phyloP scores from a whole-genome alignment of 2,329 filamentous ascomycete genomes.

The Dendryphion nanum region DNA sequence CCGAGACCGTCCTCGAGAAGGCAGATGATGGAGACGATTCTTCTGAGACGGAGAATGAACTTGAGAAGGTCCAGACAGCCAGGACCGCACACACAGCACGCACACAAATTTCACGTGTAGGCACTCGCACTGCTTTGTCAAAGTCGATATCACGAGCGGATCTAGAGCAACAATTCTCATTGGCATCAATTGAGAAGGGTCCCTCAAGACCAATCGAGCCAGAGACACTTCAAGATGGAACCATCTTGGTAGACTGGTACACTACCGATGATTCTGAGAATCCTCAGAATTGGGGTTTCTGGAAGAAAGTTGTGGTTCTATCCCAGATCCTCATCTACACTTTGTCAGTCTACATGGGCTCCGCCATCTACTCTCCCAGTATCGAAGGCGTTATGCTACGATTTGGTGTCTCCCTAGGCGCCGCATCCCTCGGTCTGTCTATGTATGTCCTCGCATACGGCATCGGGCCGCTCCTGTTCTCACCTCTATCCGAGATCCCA shows the following conservation, averaged over 20 bases:
- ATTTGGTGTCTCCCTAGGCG: conserved; percentile 54
- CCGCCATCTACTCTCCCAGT: conserved; percentile 51
- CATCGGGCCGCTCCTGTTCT: conserved; percentile 63
- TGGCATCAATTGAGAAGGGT: conserved; percentile 34
- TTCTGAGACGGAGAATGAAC: conserved; percentile 16
- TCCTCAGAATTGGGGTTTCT: conserved; percentile 40
- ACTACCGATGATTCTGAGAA: conserved; percentile 40
- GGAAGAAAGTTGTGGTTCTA: conserved; percentile 37
- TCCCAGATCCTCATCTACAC: conserved; percentile 57
- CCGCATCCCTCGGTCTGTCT: conserved; percentile 58
- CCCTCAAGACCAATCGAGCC: conserved; percentile 37
- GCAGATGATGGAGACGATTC: conserved; percentile 13
- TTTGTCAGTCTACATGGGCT: conserved; percentile 57
- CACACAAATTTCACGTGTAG: conserved; percentile 34
- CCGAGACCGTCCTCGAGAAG: conserved; percentile 25
- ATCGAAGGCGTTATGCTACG: conserved; percentile 49
- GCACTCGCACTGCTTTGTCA: conserved; percentile 37
- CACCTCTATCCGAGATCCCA: conserved; percentile 66
- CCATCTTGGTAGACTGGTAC: conserved; percentile 46
- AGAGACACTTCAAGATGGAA: conserved; percentile 35
- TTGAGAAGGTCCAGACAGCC: conserved; percentile 35
- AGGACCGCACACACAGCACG: conserved; percentile 23
- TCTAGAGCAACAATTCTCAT: conserved; percentile 40
- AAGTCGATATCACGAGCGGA: conserved; percentile 38
- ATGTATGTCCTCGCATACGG: conserved; percentile 64